These are phyloP conservation scores for Fusarium sp. DNA, from an alignment of 2,329 filamentous ascomycete species.

Conservation along the genomic window DNA sequence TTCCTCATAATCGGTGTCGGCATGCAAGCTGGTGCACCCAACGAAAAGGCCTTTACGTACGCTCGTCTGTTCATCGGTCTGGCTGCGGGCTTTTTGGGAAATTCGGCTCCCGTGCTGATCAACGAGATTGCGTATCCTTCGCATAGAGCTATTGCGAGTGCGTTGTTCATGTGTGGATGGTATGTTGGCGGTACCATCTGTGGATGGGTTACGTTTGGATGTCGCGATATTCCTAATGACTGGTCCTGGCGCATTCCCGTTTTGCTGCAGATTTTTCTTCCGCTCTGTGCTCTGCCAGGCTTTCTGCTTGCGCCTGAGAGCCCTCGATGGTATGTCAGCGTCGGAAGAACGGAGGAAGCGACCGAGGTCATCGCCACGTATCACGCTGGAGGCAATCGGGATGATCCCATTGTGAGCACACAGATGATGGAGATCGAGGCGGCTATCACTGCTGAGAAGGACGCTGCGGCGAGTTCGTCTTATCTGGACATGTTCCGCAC, in stretches of 20 bases:
- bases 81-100: slow-evolving; percentile 7
- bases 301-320: slow-evolving; percentile 3
- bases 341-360: slow-evolving; percentile 1
- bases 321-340: slow-evolving; percentile 12
- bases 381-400: background rate
- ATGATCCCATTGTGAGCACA: slow-evolving; percentile 6
- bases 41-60: background rate
- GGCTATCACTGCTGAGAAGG: slow-evolving; percentile 1
- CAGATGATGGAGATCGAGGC: slow-evolving; percentile 11
- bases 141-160: slow-evolving; percentile 12
- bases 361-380: background rate
- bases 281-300: background rate
- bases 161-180: slow-evolving; percentile 4
- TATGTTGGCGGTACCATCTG: slow-evolving; percentile 12
- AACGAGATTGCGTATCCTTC: slow-evolving; percentile 21
- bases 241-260: slow-evolving; percentile 17
- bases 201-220: slow-evolving; percentile 13
- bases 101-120: background rate
- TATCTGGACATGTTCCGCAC: slow-evolving; percentile 15
- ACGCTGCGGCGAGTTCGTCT: background rate
- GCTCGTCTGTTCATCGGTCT: background rate
- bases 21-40: slow-evolving; percentile 13
- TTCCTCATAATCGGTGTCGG: slow-evolving; percentile 12
- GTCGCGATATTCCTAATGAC: background rate
- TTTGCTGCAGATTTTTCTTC: background rate